Evolutionary conservation across 1,139 yeast genomes (phyloP), one percentile per base, ranked within the genome.

Genomic region (Saccharomyces uvarum): DNA sequence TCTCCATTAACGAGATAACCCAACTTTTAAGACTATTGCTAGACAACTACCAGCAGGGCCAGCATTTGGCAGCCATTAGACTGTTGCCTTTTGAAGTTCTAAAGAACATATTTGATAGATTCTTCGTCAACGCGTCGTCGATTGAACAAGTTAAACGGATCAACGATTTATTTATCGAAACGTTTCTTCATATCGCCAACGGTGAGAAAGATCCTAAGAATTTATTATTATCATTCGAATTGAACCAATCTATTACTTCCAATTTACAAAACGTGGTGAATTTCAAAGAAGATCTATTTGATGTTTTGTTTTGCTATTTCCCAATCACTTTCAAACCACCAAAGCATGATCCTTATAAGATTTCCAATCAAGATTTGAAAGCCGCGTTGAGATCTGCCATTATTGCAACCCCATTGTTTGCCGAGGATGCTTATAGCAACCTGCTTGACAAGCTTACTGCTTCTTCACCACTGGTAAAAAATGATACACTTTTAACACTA

Each of bases 261-360:
- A 61, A 62, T 8, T 76, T 86, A 49, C 67, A 71, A 0, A 76
- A 83, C 52, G 74, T 75, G 42, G 58, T 62, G 0, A 64, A 70
- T 2, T 70, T 63, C 54, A 70, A 75, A 28, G 84, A 84, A 58
- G 89, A 88, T 28, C 70, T 93, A 56, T 93, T 91, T 66, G 99
- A 95, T 67, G 83, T 88, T 41, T 78, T 90, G 46, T 93, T 93
- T 68, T 93, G 99, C 70, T 95, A 95, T 72, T 95, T 91, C 72
- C 99, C 99, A 3, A 91, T 95, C 53, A 87, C 97, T 0, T 95
- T 95, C 72, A 85, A 84, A 57, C 97, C 99, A 1, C 97, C 98
- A 1, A 83, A 86, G 56, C 85, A 88, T 66, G 97, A 91, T 69
- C 96, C 97, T 0, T 89, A 90, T 68, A 83, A 84, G 57, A 88